A percentile compares a stretch with the other conserved stretches of the same genome.
These are phyloP conservation scores for Penicillium ochrochloron DNA, from an alignment of 495 filamentous ascomycete species.

Conservation along the genomic window DNA sequence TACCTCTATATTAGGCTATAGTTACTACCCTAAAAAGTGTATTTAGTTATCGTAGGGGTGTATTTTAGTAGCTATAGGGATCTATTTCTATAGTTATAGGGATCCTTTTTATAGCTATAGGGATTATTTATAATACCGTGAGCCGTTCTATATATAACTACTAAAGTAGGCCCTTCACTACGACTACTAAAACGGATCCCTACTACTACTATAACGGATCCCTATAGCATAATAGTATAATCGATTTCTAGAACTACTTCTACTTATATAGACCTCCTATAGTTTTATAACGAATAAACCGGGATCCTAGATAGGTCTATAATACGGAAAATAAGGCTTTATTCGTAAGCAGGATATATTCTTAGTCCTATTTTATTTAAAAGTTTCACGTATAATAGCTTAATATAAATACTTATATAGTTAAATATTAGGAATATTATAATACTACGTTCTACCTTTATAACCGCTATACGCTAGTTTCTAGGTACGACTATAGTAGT, in stretches of 20 bases:
- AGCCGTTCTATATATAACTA: neutral
- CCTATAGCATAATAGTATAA: neutral
- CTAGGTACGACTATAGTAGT: too few species aligned
- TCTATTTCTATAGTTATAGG: neutral
- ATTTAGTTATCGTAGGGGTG: neutral
- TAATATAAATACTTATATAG: too few species aligned
- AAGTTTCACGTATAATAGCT: too few species aligned
- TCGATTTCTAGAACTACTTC: neutral
- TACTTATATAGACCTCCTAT: too few species aligned
- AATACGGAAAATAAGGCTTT: too few species aligned
- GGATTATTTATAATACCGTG: neutral
- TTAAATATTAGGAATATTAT: too few species aligned
- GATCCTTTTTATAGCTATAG: neutral
- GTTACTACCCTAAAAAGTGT: too few species aligned
- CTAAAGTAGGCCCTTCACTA: neutral
- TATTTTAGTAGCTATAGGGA: neutral
- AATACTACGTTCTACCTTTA: too few species aligned
- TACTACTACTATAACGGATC: neutral
- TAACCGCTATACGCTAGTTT: too few species aligned
- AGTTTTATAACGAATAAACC: too few species aligned
- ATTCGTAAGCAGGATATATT: neutral
- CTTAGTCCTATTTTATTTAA: neutral
- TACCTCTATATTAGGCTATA: neutral
- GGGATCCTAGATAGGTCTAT: too few species aligned
- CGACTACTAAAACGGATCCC: neutral